Base-by-base conservation (phyloP, 768 basidiomycete genomes). In the Harrya chromipes region DNA sequence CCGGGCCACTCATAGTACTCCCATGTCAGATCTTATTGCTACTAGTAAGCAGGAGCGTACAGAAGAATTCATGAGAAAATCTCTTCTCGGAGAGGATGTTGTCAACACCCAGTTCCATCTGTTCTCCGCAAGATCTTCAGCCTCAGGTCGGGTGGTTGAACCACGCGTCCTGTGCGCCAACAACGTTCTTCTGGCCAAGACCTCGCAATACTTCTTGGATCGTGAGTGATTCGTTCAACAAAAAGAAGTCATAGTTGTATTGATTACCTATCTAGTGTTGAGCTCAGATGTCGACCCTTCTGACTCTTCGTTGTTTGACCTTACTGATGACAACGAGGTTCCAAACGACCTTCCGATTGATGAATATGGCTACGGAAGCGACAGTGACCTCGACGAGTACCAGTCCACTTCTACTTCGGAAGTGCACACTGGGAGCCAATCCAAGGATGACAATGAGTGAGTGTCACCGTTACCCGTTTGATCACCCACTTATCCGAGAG, bases 331-430 rank as follows among this genome's bases (percentile, higher is more conserved):
- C 19, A 44, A 41, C 2, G 53, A 52, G n/a, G 43, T 65, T 33
- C 51, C 52, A 6, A 40, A 23, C 13, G 10, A 42, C 20, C 35
- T 36, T 37, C 26, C 5, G 12, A 47, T 58, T 2, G 58, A 56
- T 8, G 64, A 65, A 6, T 67, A 69, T 40, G 69, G 58, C 10
- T 72, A 68, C 39, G 59, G 31, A 29, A 67, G 63, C n/a, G 70
- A 72, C 47, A 71, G 70, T 16, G 70, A 70, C 34, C 61, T 72
- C 21, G 70, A 70, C n/a, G 66, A 69, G 12, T 29, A 29, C 29
- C 16, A 17, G 21, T 41, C 34, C 42, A 20, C 3, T 11, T 20
- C 42, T 4, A 14, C 29, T 9, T 13, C 16, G 17, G 24, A 46
- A 33, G 13, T 1, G n/a, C 12, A 13, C 11, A 16, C n/a, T 12